phyloP scores from a whole-genome alignment of 768 basidiomycete species.

The Leccinum subtestaceum region DNA sequence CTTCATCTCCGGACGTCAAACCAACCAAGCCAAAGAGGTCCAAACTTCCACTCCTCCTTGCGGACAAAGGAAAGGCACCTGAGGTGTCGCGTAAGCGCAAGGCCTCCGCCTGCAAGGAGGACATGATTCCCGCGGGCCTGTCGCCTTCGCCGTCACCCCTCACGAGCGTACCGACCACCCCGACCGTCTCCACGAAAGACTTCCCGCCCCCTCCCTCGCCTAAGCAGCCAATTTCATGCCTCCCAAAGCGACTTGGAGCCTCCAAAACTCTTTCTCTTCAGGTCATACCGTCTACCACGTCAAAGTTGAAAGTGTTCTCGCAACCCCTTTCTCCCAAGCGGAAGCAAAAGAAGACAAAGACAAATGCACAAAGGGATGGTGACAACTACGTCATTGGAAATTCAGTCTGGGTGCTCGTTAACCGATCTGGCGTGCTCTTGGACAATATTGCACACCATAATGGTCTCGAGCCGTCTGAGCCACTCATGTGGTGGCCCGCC shows the following conservation, averaged over 20 bases:
- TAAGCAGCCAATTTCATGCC: neutral
- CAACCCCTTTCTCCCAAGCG: slow-evolving; percentile 22
- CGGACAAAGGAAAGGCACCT: slow-evolving; percentile 5
- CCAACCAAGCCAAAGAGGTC: slow-evolving; percentile 5
- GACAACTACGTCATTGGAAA: slow-evolving; percentile 32
- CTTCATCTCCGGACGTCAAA: slow-evolving; percentile 32
- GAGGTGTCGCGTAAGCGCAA: slow-evolving; percentile 30
- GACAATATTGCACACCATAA: slow-evolving; percentile 27
- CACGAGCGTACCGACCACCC: slow-evolving; percentile 24
- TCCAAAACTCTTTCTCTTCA: slow-evolving; percentile 16
- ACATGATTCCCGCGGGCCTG: slow-evolving; percentile 6
- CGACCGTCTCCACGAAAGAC: slow-evolving; percentile 11
- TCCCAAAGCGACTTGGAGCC: slow-evolving; percentile 4
- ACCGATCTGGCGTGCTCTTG: slow-evolving; percentile 36
- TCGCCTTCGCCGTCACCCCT: slow-evolving; percentile 25
- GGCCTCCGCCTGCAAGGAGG: slow-evolving; percentile 13
- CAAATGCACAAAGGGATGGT: neutral
- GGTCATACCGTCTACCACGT: slow-evolving; percentile 3
- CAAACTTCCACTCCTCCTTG: slow-evolving; percentile 15
- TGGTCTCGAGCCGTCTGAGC: slow-evolving; percentile 17
- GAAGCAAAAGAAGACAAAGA: slow-evolving; percentile 19
- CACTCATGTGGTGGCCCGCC: slow-evolving; percentile 68
- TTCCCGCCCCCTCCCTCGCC: slow-evolving; percentile 17
- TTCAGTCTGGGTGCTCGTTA: slow-evolving; percentile 54
- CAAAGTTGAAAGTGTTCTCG: slow-evolving; percentile 14